phyloP scores from a whole-genome alignment of 1,284 basidiomycete genomes.

The Pulchroboletus neoregius region DNA sequence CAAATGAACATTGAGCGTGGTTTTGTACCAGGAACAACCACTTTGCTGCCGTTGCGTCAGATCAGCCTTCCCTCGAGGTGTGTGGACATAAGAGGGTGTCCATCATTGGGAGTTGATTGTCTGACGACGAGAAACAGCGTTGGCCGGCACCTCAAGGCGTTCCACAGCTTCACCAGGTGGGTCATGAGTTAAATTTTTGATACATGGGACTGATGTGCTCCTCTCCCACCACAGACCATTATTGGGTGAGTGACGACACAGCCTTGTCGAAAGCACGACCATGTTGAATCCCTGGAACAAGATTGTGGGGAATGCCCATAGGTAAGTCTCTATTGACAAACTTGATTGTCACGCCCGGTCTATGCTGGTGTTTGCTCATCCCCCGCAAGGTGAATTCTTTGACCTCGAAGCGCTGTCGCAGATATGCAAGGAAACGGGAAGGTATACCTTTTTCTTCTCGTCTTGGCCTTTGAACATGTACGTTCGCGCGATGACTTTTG shows the following conservation, averaged over 20 bases:
- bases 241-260: slow-evolving; percentile 44
- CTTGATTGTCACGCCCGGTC: background rate
- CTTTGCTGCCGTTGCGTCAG: slow-evolving; percentile 63
- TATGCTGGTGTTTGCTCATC: background rate
- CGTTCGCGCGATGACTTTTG: slow-evolving; percentile 20
- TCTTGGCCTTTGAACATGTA: slow-evolving; percentile 72
- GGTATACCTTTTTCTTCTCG: slow-evolving; percentile 70
- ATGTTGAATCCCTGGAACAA: slow-evolving; percentile 21
- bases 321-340: slow-evolving; percentile 34
- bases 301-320: slow-evolving; percentile 70
- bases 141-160: slow-evolving; percentile 51
- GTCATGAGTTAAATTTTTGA: slow-evolving; percentile 8
- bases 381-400: slow-evolving; percentile 57
- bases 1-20: background rate
- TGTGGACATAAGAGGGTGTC: background rate
- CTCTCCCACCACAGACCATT: slow-evolving; percentile 44
- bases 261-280: background rate
- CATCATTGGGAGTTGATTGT: too few relatives aligned
- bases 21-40: slow-evolving; percentile 63
- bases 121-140: slow-evolving; percentile 35
- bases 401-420: slow-evolving; percentile 61
- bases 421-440: slow-evolving; percentile 50
- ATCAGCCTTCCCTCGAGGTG: slow-evolving; percentile 71
- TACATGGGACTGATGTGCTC: slow-evolving; percentile 1
- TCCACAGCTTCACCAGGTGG: slow-evolving; percentile 54